phyloP scores from a whole-genome alignment of 2,329 filamentous ascomycete genomes.

The Xylogone sp. region DNA sequence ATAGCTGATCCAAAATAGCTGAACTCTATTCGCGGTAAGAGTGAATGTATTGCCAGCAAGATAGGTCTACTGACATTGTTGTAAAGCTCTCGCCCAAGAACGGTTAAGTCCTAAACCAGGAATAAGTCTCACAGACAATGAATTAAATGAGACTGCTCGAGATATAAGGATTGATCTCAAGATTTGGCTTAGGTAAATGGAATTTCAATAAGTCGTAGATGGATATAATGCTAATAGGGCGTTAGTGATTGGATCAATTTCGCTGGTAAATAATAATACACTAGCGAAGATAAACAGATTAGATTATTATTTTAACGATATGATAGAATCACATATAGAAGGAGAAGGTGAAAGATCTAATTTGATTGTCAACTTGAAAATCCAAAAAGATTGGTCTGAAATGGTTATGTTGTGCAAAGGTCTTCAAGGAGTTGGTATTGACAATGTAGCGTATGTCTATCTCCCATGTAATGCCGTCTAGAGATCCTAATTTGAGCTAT shows the following conservation, averaged over 20 bases:
- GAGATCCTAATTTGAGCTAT: not conserved
- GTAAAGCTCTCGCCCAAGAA: constrained; percentile 32
- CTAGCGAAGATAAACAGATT: not conserved
- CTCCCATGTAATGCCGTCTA: not conserved
- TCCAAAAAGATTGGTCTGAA: constrained; percentile 51
- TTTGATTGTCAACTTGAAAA: constrained; percentile 41
- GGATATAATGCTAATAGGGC: not conserved
- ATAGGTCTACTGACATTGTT: too few relatives aligned
- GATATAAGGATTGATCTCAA: constrained; percentile 44
- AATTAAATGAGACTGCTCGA: constrained; percentile 36
- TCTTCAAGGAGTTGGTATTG: constrained; percentile 42
- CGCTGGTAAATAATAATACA: constrained; percentile 22
- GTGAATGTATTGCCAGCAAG: too few relatives aligned
- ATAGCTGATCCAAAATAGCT: constrained; percentile 4
- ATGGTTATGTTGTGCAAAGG: constrained; percentile 47
- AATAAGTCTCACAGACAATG: constrained; percentile 26
- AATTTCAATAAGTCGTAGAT: constrained; percentile 1
- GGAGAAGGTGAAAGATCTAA: constrained; percentile 29
- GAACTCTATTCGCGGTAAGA: constrained; percentile 16
- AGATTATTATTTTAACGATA: not conserved
- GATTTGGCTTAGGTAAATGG: constrained; percentile 41
- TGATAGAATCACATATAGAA: constrained; percentile 9
- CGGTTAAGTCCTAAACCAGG: constrained; percentile 33
- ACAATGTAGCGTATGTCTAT: constrained; percentile 36
- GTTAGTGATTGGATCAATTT: constrained; percentile 32